Conservation (phyloP, 345 rosid genomes). For the Eucalyptus marginata region DNA sequence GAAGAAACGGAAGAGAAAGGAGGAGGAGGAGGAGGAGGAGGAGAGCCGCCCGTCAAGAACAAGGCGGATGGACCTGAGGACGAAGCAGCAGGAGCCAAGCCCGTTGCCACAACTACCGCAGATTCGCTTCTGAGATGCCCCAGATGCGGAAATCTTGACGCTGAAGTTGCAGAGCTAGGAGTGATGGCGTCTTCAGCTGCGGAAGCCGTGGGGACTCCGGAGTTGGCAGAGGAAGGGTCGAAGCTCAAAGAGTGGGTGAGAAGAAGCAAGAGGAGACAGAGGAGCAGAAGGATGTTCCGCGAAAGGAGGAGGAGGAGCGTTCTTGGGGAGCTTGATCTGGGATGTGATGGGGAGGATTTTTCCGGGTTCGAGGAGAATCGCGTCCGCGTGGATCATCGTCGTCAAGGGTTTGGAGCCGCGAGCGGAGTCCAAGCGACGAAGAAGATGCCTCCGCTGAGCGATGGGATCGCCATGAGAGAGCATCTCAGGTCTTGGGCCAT, state of each 20-base stretch:
- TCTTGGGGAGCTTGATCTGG: slow-evolving; percentile 19
- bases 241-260: not conserved
- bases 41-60: not conserved
- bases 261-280: slow-evolving; percentile 3
- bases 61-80: not conserved
- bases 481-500: slow-evolving; percentile 54
- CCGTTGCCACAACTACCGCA: not conserved
- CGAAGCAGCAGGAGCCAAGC: not conserved
- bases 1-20: not conserved
- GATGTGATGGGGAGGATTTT: not conserved
- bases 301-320: not conserved
- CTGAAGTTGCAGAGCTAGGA: not conserved
- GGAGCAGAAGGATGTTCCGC: not conserved
- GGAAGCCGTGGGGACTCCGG: not conserved
- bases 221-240: not conserved
- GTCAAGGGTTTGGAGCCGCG: not conserved
- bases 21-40: not conserved
- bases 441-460: slow-evolving; percentile 37
- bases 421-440: not conserved
- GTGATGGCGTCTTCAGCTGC: accelerated
- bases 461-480: slow-evolving; percentile 49
- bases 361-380: not conserved
- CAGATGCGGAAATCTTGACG: not conserved
- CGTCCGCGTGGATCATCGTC: not conserved
- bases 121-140: not conserved